These are phyloP conservation scores for Vanrija sp. DNA, from an alignment of 1,284 basidiomycete genomes.

Conservation along the genomic window DNA sequence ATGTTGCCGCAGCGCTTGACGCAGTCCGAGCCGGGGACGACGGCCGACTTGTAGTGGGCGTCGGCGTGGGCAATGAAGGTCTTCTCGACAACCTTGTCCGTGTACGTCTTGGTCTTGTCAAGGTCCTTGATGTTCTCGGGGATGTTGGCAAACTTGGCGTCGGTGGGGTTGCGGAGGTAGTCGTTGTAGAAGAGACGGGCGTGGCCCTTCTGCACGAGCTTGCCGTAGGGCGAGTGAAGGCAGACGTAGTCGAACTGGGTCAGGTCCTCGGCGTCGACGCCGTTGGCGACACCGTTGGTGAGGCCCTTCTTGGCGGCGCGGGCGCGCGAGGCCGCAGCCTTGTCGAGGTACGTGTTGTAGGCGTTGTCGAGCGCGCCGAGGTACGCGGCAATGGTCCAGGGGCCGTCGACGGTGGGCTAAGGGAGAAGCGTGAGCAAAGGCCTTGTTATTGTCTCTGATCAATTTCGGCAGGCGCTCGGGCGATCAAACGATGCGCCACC, in stretches of 20 bases:
- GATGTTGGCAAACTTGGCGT: constrained; percentile 70
- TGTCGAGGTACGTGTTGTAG: constrained; percentile 81
- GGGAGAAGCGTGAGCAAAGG: background rate
- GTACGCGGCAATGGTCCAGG: constrained; percentile 93
- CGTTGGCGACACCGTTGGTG: constrained; percentile 31
- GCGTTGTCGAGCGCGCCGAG: constrained; percentile 88
- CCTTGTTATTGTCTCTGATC: background rate
- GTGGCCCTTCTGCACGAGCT: constrained; percentile 95
- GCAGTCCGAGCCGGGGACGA: constrained; percentile 73
- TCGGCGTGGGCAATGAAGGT: constrained; percentile 75
- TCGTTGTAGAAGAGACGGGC: constrained; percentile 75
- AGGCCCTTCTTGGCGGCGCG: constrained; percentile 45
- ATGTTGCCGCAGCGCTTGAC: constrained; percentile 92
- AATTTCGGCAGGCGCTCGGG: background rate
- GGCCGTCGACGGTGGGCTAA: constrained; percentile 93
- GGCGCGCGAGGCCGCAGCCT: constrained; percentile 61
- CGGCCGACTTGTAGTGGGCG: constrained; percentile 64
- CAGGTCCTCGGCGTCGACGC: constrained; percentile 47
- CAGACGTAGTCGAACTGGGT: constrained; percentile 82
- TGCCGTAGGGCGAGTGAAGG: constrained; percentile 95
- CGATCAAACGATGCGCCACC: background rate
- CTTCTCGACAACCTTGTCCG: constrained; percentile 95
- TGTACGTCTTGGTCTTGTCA: constrained; percentile 69
- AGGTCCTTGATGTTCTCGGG: constrained; percentile 65
- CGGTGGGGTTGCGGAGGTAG: constrained; percentile 74